Evolutionary conservation across 2,329 filamentous ascomycete genomes (phyloP).

Genomic region (Alternaria panax): DNA sequence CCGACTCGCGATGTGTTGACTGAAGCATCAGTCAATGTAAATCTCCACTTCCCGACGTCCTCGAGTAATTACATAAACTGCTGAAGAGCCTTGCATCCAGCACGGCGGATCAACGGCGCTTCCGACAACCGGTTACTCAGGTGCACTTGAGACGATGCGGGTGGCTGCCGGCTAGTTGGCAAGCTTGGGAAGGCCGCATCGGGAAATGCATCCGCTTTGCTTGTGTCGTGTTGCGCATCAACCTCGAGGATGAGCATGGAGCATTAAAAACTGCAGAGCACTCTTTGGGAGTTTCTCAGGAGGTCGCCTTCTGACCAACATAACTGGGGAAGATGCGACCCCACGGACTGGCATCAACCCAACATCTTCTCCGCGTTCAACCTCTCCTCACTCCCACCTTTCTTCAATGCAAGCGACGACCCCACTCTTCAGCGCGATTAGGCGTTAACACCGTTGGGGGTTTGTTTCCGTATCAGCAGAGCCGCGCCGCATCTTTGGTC

Average conservation of each 20-base stretch:
- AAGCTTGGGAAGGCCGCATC: conserved; percentile 7
- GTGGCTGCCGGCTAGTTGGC: neutral
- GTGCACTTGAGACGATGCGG: conserved; percentile 3
- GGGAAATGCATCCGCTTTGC: conserved; percentile 7
- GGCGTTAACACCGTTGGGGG: neutral
- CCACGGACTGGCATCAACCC: neutral
- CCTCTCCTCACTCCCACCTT: neutral
- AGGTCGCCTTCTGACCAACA: neutral
- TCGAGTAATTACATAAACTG: neutral
- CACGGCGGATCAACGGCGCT: neutral
- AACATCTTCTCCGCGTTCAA: neutral
- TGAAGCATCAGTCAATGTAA: neutral
- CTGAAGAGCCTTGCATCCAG: neutral
- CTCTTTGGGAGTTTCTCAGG: neutral
- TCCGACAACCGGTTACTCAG: neutral
- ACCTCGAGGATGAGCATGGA: neutral
- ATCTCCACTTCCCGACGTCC: neutral
- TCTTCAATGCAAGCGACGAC: neutral
- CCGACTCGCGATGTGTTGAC: neutral
- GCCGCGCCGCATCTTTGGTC: neutral
- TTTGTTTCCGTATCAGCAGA: neutral
- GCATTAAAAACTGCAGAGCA: neutral
- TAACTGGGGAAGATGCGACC: neutral
- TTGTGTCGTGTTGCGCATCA: neutral
- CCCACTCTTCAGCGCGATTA: neutral